Evolutionary conservation across 345 rosid species (phyloP).

Genomic region (Carallia pectinifolia): DNA sequence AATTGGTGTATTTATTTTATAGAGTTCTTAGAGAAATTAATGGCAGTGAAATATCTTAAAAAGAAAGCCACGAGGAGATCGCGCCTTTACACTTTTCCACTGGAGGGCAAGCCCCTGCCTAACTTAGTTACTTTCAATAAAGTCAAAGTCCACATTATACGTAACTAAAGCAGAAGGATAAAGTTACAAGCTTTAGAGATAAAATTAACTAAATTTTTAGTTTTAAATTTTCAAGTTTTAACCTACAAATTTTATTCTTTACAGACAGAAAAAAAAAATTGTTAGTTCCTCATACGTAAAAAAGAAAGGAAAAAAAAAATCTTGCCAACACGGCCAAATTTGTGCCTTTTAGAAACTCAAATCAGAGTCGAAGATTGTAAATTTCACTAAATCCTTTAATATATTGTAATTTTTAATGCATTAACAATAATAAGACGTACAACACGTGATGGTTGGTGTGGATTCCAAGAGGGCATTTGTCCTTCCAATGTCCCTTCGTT

Average conservation of each 20-base stretch:
- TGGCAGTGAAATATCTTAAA: no score
- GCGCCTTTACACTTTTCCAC: constrained; percentile 10
- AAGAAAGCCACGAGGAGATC: not conserved
- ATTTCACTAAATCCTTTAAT: constrained; percentile 34
- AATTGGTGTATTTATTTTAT: no score
- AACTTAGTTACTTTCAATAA: constrained; percentile 30
- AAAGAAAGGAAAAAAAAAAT: constrained; percentile 16
- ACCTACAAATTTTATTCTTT: no score
- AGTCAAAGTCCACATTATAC: constrained; percentile 25
- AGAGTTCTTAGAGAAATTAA: no score
- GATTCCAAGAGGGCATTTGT: constrained; percentile 26
- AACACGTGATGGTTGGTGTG: constrained; percentile 31
- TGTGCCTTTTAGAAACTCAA: constrained; percentile 20
- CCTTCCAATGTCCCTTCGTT: constrained; percentile 17
- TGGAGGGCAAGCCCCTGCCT: constrained; percentile 32
- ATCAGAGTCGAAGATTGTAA: constrained; percentile 40
- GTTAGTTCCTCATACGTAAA: no score
- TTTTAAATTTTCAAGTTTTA: no score
- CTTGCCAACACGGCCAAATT: constrained; percentile 48
- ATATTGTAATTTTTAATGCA: constrained; percentile 16
- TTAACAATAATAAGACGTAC: constrained; percentile 18
- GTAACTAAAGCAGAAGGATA: constrained; percentile 1
- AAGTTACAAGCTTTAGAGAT: no score
- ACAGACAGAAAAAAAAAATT: no score
- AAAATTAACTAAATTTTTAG: no score